These are phyloP conservation scores for Phanerochaete carnosa DNA, from an alignment of 768 basidiomycete species.

Conservation along the genomic window DNA sequence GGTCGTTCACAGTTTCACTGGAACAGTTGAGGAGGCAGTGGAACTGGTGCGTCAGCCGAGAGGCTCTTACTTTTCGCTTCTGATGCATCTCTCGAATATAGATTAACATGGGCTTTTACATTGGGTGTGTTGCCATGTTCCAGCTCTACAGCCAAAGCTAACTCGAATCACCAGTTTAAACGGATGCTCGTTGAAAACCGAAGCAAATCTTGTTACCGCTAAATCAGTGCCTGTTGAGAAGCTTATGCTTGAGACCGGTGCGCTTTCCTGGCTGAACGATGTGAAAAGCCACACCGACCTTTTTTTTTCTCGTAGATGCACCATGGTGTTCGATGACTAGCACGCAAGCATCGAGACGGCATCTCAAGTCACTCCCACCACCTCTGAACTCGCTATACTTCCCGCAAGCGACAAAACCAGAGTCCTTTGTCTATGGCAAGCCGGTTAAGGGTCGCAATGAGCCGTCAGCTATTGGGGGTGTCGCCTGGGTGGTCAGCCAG, in stretches of 20 bases:
- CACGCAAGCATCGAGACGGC: slow-evolving; percentile 56
- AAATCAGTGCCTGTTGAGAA: slow-evolving; percentile 54
- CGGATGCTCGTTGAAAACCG: slow-evolving; percentile 75
- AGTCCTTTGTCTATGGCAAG: slow-evolving; percentile 54
- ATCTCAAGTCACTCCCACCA: slow-evolving; percentile 46
- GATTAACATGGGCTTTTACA: slow-evolving; percentile 72
- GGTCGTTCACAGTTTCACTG: slow-evolving; percentile 84
- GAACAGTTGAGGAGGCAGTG: slow-evolving; percentile 52
- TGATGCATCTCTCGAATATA: slow-evolving; percentile 28
- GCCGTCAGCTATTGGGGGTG: slow-evolving; percentile 58
- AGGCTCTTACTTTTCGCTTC: neutral
- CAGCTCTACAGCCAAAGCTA: neutral
- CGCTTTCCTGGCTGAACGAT: slow-evolving; percentile 9
- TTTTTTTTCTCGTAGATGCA: slow-evolving; percentile 45
- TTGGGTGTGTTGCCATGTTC: slow-evolving; percentile 38
- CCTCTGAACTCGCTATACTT: slow-evolving; percentile 46
- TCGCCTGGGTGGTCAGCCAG: slow-evolving; percentile 68
- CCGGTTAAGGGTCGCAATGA: slow-evolving; percentile 79
- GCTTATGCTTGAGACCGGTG: slow-evolving; percentile 76
- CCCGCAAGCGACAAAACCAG: slow-evolving; percentile 49
- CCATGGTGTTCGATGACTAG: slow-evolving; percentile 74
- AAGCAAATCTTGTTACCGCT: slow-evolving; percentile 54
- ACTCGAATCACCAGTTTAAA: slow-evolving; percentile 45
- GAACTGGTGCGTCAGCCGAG: slow-evolving; percentile 53
- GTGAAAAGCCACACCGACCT: too few relatives aligned